phyloP scores from a whole-genome alignment of 2,329 filamentous ascomycete genomes.

The Furcasterigmium furcatum region DNA sequence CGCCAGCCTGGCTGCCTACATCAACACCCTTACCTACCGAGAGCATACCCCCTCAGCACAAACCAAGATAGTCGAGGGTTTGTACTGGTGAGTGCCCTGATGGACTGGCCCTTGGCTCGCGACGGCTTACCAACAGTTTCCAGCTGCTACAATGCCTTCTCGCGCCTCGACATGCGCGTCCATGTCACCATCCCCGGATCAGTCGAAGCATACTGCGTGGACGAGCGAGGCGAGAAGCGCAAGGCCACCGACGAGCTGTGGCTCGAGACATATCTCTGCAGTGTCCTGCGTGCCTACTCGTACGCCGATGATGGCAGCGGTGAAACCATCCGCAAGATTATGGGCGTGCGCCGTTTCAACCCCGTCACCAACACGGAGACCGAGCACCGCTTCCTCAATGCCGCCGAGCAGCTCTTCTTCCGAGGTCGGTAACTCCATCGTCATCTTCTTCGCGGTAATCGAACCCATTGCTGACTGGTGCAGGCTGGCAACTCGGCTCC shows the following conservation, averaged over 20 bases:
- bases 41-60: constrained; percentile 68
- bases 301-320: constrained; percentile 96
- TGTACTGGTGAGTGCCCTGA: constrained; percentile 70
- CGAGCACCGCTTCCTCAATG: constrained; percentile 92
- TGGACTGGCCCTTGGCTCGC: neutral
- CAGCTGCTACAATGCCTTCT: constrained; percentile 98
- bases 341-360: constrained; percentile 96
- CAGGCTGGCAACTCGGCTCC: constrained; percentile 92
- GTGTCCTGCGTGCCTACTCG: constrained; percentile 87
- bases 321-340: constrained; percentile 92
- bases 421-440: no score
- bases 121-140: neutral
- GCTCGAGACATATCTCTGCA: constrained; percentile 97
- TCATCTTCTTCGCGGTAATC: constrained; percentile 13
- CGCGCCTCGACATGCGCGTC: constrained; percentile 95
- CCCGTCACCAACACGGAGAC: constrained; percentile 97
- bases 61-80: constrained; percentile 86
- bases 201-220: constrained; percentile 95
- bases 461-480: constrained; percentile 12
- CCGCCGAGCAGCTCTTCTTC: constrained; percentile 94
- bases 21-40: constrained; percentile 93
- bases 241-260: constrained; percentile 91
- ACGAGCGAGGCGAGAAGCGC: constrained; percentile 92
- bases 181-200: constrained; percentile 96
- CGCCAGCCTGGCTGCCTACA: constrained; percentile 93